phyloP scores from a whole-genome alignment of 208 protist species.

The Crithidia fasciculata region DNA sequence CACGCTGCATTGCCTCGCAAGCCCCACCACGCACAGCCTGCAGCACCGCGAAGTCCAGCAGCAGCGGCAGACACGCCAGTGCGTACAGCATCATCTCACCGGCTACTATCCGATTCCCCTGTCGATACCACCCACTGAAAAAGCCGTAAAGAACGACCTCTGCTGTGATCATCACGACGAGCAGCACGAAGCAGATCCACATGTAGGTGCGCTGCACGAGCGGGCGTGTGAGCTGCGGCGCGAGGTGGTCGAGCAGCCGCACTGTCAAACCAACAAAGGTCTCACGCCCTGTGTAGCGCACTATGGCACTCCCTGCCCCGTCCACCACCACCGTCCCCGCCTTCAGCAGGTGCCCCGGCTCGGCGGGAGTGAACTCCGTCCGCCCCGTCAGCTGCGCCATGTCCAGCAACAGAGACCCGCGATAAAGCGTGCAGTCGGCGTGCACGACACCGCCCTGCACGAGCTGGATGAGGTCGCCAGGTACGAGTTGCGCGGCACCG shows the following conservation, averaged over 20 bases:
- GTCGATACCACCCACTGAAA: conserved; percentile 1
- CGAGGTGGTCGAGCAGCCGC: conserved; percentile 52
- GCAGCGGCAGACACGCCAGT: conserved; percentile 40
- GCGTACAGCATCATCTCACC: conserved; percentile 36
- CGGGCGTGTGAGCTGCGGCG: conserved; percentile 9
- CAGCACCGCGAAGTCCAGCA: conserved; percentile 54
- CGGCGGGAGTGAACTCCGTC: conserved; percentile 82
- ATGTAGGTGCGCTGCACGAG: conserved; percentile 15
- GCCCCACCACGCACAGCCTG: conserved; percentile 75
- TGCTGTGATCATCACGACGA: conserved; percentile 9
- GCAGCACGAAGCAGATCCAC: background rate
- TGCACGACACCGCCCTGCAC: conserved; percentile 82
- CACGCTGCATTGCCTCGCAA: conserved; percentile 56
- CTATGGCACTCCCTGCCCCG: conserved; percentile 49
- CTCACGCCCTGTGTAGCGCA: conserved; percentile 79
- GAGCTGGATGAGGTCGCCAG: conserved; percentile 90
- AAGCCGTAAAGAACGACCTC: conserved; percentile 16
- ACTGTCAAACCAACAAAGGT: conserved; percentile 92
- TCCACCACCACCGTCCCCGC: conserved; percentile 76
- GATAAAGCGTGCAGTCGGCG: conserved; percentile 84
- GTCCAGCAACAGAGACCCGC: conserved; percentile 78
- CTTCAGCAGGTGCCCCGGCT: conserved; percentile 71
- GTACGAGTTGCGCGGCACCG: conserved; percentile 73
- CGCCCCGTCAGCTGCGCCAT: conserved; percentile 89
- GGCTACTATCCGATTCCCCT: conserved; percentile 14